These are phyloP conservation scores for Gelatoporia subvermispora DNA, from an alignment of 768 basidiomycete genomes.

Conservation along the genomic window DNA sequence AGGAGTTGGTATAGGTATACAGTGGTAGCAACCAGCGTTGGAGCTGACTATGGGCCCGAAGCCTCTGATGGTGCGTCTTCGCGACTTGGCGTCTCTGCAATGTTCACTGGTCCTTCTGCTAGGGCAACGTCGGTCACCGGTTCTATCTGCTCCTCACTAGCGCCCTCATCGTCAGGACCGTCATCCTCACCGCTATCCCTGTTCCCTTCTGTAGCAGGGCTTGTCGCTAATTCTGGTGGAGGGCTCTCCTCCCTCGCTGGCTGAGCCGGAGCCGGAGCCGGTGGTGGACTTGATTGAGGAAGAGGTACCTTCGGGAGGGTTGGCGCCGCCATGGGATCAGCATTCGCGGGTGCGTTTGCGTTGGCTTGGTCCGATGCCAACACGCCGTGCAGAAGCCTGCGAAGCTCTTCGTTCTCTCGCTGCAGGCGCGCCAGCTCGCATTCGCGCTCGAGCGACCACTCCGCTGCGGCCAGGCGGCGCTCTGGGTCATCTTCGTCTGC, in stretches of 20 bases:
- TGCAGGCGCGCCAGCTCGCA: slow-evolving; percentile 85
- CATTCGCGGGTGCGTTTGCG: neutral
- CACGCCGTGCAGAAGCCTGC: slow-evolving; percentile 48
- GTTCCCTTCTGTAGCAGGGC: too few species aligned
- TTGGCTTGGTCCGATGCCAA: slow-evolving; percentile 1
- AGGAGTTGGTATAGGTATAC: too few species aligned
- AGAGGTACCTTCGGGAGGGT: neutral
- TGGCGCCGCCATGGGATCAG: neutral
- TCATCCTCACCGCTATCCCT: too few species aligned
- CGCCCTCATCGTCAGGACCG: too few species aligned
- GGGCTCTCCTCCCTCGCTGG: neutral
- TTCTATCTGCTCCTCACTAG: neutral
- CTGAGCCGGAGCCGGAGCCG: neutral
- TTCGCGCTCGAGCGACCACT: slow-evolving; percentile 84
- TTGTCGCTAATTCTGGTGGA: too few species aligned
- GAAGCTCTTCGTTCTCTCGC: slow-evolving; percentile 80
- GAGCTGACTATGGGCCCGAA: too few species aligned
- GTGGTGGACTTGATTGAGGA: neutral
- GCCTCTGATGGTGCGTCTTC: too few species aligned
- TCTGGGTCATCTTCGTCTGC: slow-evolving; percentile 26
- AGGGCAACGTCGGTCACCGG: neutral
- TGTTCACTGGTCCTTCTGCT: neutral
- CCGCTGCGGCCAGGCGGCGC: slow-evolving; percentile 37
- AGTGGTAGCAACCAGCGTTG: too few species aligned
- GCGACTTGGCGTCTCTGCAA: too few species aligned